Evolutionary conservation across 1,284 basidiomycete species (phyloP), one percentile per base, ranked within the genome.

Genomic region (Ceratobasidium sp.): DNA sequence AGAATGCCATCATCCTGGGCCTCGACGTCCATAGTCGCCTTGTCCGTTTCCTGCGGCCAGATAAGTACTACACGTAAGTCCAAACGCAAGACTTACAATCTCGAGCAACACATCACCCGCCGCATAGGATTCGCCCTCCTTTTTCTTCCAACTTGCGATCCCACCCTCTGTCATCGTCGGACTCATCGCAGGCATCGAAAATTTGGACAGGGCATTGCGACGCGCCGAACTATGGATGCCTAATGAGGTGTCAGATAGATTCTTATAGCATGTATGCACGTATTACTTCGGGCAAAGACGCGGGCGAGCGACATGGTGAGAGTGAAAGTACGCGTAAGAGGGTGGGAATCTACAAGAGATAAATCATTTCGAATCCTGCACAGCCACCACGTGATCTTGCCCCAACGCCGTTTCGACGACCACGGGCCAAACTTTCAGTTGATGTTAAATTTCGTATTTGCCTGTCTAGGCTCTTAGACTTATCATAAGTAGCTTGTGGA

Each of bases 111-210:
- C 89, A 82, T 91, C 90, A 62, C 90, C 90, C 12, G 89, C 86
- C 0, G 85, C 81, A 83, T 88, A 91, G 15, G 84, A 81, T 80
- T 90, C 89, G 74, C 90, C 90, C 81, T 88, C 88, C 83, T 89
- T 86, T 83, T 87, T 86, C 84, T 98, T 99, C 98, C 98, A 99
- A 61, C 89, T 89, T 68, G 97, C 94, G 84, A 99, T 98, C 81
- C 97, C 98, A 81, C 98, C 98, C 88, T 99, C 97, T 13, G 96
- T 97, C 97, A 99, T 99, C 80, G 97, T 99, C 68, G 97, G 97
- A 81, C 96, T 98, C 98, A 99, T 99, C 82, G 96, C 97, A 78
- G 97, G 97, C 97, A 99, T 98, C 81, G 93, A 89, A 88, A 99
- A 98, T 85, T 93, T 95, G 81, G 92, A 89, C 81, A 98, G 91